These are phyloP conservation scores for Peniophora sp. DNA, from an alignment of 1,284 basidiomycete species.

Conservation along the genomic window DNA sequence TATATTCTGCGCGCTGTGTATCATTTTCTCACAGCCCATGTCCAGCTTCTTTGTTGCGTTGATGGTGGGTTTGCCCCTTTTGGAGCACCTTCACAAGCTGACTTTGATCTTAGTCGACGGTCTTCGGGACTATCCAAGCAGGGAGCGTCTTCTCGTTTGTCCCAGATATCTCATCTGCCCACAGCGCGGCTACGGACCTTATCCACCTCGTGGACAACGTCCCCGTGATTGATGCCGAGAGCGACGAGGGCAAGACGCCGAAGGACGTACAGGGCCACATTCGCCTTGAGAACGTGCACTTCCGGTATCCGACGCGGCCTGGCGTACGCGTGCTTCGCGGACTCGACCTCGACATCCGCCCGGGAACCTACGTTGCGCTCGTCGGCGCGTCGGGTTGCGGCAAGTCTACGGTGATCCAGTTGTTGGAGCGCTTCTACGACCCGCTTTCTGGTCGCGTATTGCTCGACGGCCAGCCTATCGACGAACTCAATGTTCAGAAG, in stretches of 20 bases:
- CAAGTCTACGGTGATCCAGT: slow-evolving; percentile 83
- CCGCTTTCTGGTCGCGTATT: slow-evolving; percentile 67
- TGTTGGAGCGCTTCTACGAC: slow-evolving; percentile 88
- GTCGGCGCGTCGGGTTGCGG: slow-evolving; percentile 91
- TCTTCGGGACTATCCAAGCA: slow-evolving; percentile 73
- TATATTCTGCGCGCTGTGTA: no score
- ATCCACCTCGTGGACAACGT: slow-evolving; percentile 72
- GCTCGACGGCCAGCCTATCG: slow-evolving; percentile 78
- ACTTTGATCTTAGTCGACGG: slow-evolving; percentile 40
- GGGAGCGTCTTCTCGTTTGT: slow-evolving; percentile 89
- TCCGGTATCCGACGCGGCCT: slow-evolving; percentile 91
- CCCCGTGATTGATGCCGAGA: slow-evolving; percentile 80
- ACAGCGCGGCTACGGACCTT: slow-evolving; percentile 71
- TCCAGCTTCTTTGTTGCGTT: slow-evolving; percentile 80
- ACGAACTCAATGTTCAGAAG: slow-evolving; percentile 74
- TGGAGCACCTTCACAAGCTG: slow-evolving; percentile 11
- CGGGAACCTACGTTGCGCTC: slow-evolving; percentile 90
- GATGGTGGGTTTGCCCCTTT: slow-evolving; percentile 46
- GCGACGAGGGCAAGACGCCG: slow-evolving; percentile 58
- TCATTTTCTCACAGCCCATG: slow-evolving; percentile 20
- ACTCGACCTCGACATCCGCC: slow-evolving; percentile 72
- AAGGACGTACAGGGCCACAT: slow-evolving; percentile 62
- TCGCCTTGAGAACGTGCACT: slow-evolving; percentile 79
- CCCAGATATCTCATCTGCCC: slow-evolving; percentile 87
- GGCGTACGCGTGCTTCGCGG: slow-evolving; percentile 80